Evolutionary conservation across 306 rosid genomes (phyloP).

Genomic region (Medicago ruthenica): DNA sequence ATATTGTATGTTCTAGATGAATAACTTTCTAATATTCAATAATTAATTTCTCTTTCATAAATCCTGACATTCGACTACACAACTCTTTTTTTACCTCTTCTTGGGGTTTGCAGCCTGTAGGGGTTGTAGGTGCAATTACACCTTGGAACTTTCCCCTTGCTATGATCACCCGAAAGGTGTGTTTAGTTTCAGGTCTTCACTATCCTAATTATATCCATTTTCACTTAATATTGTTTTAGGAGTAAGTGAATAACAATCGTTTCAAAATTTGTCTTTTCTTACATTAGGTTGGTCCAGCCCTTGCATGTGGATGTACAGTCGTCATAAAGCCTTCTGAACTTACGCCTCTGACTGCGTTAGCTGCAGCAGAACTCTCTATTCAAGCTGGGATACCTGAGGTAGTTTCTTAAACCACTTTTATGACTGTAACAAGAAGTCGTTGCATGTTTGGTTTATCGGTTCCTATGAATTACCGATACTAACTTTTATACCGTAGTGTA

Average conservation of each 20-base stretch:
- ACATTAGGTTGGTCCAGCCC: conserved; percentile 96
- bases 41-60: conserved; percentile 16
- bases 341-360: conserved; percentile 97
- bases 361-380: conserved; percentile 93
- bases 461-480: neutral
- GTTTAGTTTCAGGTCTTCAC: conserved; percentile 38
- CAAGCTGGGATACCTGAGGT: conserved; percentile 98
- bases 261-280: conserved; percentile 40
- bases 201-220: conserved; percentile 32
- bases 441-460: conserved; percentile 6
- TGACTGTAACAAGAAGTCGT: conserved; percentile 2
- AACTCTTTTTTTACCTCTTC: conserved; percentile 6
- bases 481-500: conserved; percentile 1
- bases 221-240: conserved; percentile 27
- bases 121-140: conserved; percentile 92
- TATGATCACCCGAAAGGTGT: conserved; percentile 95
- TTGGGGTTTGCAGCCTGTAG: conserved; percentile 80
- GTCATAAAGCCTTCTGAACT: conserved; percentile 96
- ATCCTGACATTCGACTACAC: conserved; percentile 9
- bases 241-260: conserved; percentile 17
- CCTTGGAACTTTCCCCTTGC: conserved; percentile 99
- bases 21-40: conserved; percentile 26
- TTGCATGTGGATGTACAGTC: conserved; percentile 97
- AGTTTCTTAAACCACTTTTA: conserved; percentile 39
- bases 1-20: conserved; percentile 21